Evolutionary conservation across 1,139 yeast species (phyloP).

Genomic region (Taphrina wiesneri): DNA sequence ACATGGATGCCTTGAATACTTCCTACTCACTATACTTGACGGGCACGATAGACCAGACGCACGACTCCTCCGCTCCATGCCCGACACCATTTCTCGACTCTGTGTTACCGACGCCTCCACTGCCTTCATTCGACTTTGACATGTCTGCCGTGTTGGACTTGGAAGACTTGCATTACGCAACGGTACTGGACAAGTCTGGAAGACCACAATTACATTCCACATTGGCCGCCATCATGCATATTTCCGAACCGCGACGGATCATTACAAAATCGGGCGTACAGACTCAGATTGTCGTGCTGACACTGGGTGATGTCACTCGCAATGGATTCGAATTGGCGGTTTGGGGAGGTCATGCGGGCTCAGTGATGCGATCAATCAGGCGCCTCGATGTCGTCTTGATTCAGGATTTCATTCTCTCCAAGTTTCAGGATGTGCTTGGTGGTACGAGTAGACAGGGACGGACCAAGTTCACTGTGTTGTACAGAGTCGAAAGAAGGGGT

Average conservation of each 20-base stretch:
- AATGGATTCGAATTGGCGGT: slow-evolving; percentile 26
- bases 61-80: background rate
- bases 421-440: slow-evolving; percentile 1
- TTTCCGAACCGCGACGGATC: background rate
- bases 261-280: background rate
- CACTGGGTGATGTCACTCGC: slow-evolving; percentile 19
- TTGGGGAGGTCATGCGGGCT: slow-evolving; percentile 20
- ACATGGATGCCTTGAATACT: background rate
- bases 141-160: slow-evolving; percentile 15
- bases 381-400: slow-evolving; percentile 21
- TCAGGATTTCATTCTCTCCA: slow-evolving; percentile 9
- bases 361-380: background rate
- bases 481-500: slow-evolving; percentile 1
- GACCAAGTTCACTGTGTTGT: slow-evolving; percentile 3
- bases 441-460: slow-evolving; percentile 12
- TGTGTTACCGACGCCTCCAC: background rate
- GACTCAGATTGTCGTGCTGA: background rate
- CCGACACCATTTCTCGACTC: background rate
- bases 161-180: slow-evolving; percentile 9
- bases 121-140: slow-evolving; percentile 14
- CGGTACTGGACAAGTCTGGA: background rate
- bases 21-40: background rate
- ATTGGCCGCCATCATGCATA: slow-evolving; percentile 19
- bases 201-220: background rate
- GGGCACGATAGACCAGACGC: background rate